Evolutionary conservation across 345 rosid genomes (phyloP), one percentile per base, ranked within the genome.

Genomic region (Eucalyptus curtisii): DNA sequence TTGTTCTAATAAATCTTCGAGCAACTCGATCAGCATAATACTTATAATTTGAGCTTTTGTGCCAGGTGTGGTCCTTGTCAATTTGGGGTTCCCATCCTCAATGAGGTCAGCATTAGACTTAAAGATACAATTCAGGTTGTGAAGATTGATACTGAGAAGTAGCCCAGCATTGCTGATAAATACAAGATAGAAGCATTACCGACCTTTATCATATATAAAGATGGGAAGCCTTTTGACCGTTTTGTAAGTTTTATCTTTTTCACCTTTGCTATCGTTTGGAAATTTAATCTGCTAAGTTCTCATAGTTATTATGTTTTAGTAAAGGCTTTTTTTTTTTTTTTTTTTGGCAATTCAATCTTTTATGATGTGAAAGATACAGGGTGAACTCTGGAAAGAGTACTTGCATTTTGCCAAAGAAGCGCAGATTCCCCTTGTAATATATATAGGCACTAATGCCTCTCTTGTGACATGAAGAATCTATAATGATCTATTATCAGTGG

Each of bases 1-100:
- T 31, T 14, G 37, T 37, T 88, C 31, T 22, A 13, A 16, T 88
- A 13, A 57, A 68, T 16, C 33, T 13, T 82, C 25, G 14, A 53
- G 66, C 42, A 20, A 12, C 71, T 61, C 30, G 45, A 42, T 87
- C 10, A 84, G 55, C 44, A 49, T 68, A 5, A 45, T 87, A 48
- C 25, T 20, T 47, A 68, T 14, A 87, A 50, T 30, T 66, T 14
- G 25, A 47, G 47, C 37, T 82, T 49, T 88, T 89, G 19, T 92
- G 90, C 90, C 92, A 95, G 99, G 99, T 95, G 99, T 86, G 99
- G 99, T 71, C 99, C 99, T 86, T 97, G 99, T 80, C 97, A 97
- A 90, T 91, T 94, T 91, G 95, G 96, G 99, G 94, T 92, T 90
- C 97, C 99, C 9, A 89, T 96, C 91, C 95, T 96, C 20, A 88